These are phyloP conservation scores for Musa beccarii DNA, from an alignment of 176 grass and related monocot species.

Conservation along the genomic window DNA sequence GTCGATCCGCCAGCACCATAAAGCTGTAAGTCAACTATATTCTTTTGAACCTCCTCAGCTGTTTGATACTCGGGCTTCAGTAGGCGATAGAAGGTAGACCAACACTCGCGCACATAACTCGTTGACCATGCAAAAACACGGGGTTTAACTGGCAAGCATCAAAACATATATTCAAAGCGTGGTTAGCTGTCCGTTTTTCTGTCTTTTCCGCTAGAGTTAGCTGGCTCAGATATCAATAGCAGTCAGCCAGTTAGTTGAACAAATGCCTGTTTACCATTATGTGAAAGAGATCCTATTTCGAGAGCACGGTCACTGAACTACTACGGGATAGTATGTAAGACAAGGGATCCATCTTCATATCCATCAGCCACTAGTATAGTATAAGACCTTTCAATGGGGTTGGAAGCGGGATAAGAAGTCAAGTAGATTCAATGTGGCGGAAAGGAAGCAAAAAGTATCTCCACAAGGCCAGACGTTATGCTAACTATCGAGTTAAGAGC, in stretches of 20 bases:
- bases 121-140: background rate
- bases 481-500: background rate
- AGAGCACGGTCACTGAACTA: background rate
- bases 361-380: background rate
- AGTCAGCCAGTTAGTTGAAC: background rate
- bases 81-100: no score
- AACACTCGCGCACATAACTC: no score
- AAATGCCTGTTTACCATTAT: background rate
- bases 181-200: no score
- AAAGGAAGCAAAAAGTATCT: background rate
- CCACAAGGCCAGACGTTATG: background rate
- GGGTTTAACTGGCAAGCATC: background rate
- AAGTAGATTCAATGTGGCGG: background rate
- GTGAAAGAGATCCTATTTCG: background rate
- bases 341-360: background rate
- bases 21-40: no score
- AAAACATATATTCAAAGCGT: no score
- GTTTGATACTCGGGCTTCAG: no score
- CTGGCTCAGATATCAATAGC: background rate
- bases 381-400: conserved; percentile 1
- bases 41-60: no score
- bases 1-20: no score
- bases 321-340: background rate
- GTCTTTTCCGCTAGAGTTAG: background rate
- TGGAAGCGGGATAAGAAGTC: background rate